phyloP scores from a whole-genome alignment of 129 eudicot genomes.

The Flaveria linearis region DNA sequence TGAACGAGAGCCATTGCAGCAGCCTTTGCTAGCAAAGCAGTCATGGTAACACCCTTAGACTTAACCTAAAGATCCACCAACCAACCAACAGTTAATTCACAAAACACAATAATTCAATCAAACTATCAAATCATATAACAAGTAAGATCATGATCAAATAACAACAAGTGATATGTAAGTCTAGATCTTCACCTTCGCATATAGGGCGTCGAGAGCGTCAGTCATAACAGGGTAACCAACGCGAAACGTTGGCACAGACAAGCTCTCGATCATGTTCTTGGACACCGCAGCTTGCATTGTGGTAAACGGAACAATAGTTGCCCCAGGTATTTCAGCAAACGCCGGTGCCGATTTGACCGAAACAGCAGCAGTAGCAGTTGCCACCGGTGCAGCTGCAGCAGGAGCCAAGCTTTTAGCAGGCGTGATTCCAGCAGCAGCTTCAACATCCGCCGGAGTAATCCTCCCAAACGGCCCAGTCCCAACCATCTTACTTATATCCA shows the following conservation, averaged over 20 bases:
- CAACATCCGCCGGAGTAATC: conserved; percentile 85
- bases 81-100: conserved; percentile 15
- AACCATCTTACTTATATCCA: conserved; percentile 57
- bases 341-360: conserved; percentile 39
- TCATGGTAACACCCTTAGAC: conserved; percentile 91
- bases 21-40: conserved; percentile 91
- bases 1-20: conserved; percentile 92
- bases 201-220: conserved; percentile 80
- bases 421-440: conserved; percentile 81
- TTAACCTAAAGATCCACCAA: conserved; percentile 56
- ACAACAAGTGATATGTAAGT: not conserved
- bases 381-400: conserved; percentile 10
- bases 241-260: conserved; percentile 81
- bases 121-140: not conserved
- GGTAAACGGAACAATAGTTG: conserved; percentile 73
- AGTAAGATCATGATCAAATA: conserved; percentile 3
- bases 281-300: conserved; percentile 87
- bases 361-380: conserved; percentile 10
- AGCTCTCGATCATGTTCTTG: conserved; percentile 87
- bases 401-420: conserved; percentile 35
- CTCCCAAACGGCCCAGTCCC: conserved; percentile 95
- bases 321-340: conserved; percentile 69
- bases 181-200: conserved; percentile 56
- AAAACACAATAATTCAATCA: not conserved
- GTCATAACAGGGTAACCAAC: conserved; percentile 86